phyloP scores from a whole-genome alignment of 169 alveolate species.

The Plasmodium gonderi region DNA sequence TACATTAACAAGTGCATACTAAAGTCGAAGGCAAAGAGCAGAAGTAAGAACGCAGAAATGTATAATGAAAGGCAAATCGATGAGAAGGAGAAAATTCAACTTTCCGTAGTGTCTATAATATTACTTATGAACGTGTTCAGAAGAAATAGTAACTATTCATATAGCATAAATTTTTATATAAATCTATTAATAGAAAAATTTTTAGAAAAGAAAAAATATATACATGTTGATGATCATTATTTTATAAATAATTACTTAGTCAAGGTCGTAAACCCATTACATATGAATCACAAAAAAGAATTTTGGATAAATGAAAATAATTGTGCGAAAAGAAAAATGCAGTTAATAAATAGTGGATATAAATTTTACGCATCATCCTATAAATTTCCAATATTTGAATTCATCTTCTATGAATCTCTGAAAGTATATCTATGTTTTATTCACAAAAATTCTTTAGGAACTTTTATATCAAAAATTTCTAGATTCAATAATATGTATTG shows the following conservation, averaged over 20 bases:
- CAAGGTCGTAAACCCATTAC: conserved; percentile 38
- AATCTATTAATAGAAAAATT: conserved; percentile 49
- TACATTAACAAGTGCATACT: conserved; percentile 34
- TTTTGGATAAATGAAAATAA: background rate
- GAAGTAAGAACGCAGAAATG: background rate
- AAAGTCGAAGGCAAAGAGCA: conserved; percentile 13
- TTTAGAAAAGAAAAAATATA: conserved; percentile 69
- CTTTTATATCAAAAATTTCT: conserved; percentile 58
- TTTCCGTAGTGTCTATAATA: conserved; percentile 22
- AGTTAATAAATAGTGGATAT: conserved; percentile 52
- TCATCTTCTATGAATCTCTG: conserved; percentile 14
- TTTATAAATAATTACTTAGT: conserved; percentile 43
- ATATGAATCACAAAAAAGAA: background rate
- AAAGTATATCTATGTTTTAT: conserved; percentile 29
- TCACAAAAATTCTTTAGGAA: conserved; percentile 14
- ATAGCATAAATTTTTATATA: conserved; percentile 31
- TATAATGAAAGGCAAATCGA: background rate
- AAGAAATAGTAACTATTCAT: conserved; percentile 20
- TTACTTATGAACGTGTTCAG: background rate
- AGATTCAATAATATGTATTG: conserved; percentile 33
- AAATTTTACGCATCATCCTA: conserved; percentile 30
- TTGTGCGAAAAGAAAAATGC: conserved; percentile 9
- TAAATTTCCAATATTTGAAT: conserved; percentile 14
- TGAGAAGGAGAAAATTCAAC: background rate
- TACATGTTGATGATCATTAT: conserved; percentile 54